These are phyloP conservation scores for Corylus heterophylla DNA, from an alignment of 306 rosid genomes.

Conservation along the genomic window DNA sequence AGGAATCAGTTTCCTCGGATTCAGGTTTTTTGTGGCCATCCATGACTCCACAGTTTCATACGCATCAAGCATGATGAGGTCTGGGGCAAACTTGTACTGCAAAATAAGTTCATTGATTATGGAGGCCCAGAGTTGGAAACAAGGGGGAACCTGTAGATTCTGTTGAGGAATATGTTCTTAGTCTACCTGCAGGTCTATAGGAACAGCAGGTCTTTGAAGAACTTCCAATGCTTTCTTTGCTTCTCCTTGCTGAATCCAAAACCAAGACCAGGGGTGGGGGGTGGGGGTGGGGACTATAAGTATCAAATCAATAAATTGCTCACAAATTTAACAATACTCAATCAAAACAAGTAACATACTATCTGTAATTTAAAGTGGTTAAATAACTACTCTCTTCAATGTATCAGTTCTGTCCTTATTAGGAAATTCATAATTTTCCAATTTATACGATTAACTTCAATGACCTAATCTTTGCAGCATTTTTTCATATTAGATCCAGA, in stretches of 20 bases:
- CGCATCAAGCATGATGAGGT: conserved; percentile 94
- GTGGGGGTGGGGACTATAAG: not conserved
- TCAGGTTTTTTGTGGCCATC: conserved; percentile 86
- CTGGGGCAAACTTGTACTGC: conserved; percentile 98
- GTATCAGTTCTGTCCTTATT: not conserved
- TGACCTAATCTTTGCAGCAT: not conserved
- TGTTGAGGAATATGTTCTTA: conserved; percentile 17
- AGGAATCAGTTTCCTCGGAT: conserved; percentile 96
- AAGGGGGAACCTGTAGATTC: conserved; percentile 8
- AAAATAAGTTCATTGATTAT: conserved; percentile 15
- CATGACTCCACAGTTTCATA: conserved; percentile 98
- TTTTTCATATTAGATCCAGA: not conserved
- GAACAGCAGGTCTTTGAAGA: conserved; percentile 80
- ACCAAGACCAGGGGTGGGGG: not conserved
- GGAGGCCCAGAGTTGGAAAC: conserved; percentile 12
- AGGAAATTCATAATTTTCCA: not conserved
- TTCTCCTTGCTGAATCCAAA: conserved; percentile 83
- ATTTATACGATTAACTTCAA: not conserved
- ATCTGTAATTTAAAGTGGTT: not conserved
- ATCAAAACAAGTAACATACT: not conserved
- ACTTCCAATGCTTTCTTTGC: conserved; percentile 93
- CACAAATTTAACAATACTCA: not conserved
- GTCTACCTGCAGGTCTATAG: conserved; percentile 82
- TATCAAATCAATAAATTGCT: conserved; percentile 3
- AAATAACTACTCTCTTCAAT: not conserved